Evolutionary conservation across 495 filamentous ascomycete species (phyloP), one percentile per base, ranked within the genome.

Genomic region (Tuber brumale): DNA sequence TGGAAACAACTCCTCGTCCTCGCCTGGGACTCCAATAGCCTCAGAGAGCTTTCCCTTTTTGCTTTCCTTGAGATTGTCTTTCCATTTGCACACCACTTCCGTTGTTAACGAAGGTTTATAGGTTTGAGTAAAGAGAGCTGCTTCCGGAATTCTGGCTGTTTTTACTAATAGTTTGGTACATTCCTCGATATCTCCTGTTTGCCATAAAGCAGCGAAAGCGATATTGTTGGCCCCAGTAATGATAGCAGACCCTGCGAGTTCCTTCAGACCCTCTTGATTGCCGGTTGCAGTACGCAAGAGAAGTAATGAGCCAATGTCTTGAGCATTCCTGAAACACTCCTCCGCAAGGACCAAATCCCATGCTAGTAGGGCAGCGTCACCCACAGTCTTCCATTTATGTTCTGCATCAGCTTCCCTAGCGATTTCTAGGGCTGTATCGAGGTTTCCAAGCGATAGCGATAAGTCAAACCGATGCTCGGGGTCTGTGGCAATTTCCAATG

Each of bases 381-480:
- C 95, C 27, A 99, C 91, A 1, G 89, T 93, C 87, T 97, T 97
- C 95, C 95, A 99, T 84, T 96, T 95, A 85, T 97, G 96, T 83
- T 99, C 95, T 10, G 90, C 91, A 74, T 97, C 92, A 1, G 93
- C 90, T 82, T 92, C 86, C 51, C 90, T 87, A 2, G 94, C 94
- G n/a, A 98, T 90, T 48, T 92, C 89, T 0, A 95, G 88, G 23
- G 95, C 95, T 77, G 93, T 92, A 39, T 92, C 88, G 43, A 97
- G 90, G 75, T 95, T 90, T 79, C 90, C 92, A 18, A 99, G 89
- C 5, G 90, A 87, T 48, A 99, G 88, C 1, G 96, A 92, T 14
- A 99, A 87, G 70, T 99, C 95, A 83, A 99, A 98, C 79, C 95
- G 94, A 85, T 99, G 95, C 84, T 99, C 95, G 1, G 91, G 88